Evolutionary conservation across 2,329 filamentous ascomycete species (phyloP).

Genomic region (Davidsoniella neocaledoniae): DNA sequence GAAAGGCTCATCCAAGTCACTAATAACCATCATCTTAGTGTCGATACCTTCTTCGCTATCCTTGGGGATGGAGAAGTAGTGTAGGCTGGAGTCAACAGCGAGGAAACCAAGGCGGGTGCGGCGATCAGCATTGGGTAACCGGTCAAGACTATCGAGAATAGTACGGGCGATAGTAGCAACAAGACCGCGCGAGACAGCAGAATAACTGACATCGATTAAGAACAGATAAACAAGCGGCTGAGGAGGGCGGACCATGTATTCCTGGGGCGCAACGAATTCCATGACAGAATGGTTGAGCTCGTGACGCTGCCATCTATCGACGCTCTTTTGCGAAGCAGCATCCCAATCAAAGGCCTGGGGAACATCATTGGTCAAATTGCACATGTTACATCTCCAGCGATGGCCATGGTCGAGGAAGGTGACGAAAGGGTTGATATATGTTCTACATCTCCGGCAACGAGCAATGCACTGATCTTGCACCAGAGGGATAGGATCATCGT

Average conservation of each 20-base stretch:
- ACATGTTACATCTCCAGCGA: constrained; percentile 99
- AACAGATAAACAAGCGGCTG: constrained; percentile 93
- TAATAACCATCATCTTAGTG: constrained; percentile 82
- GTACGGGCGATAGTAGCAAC: constrained; percentile 84
- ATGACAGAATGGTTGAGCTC: constrained; percentile 95
- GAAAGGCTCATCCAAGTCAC: constrained; percentile 91
- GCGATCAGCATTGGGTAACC: constrained; percentile 95
- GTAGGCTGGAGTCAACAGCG: constrained; percentile 81
- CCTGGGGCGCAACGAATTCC: constrained; percentile 93
- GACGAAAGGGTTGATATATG: constrained; percentile 96
- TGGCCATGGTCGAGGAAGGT: constrained; percentile 94
- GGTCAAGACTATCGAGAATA: constrained; percentile 83
- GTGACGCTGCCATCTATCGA: constrained; percentile 79
- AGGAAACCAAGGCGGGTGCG: constrained; percentile 88
- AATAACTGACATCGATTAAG: constrained; percentile 85
- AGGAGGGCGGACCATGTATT: constrained; percentile 97
- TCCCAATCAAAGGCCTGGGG: constrained; percentile 99
- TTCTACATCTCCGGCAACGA: constrained; percentile 83
- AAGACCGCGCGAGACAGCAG: constrained; percentile 75
- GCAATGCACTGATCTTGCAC: constrained; percentile 96
- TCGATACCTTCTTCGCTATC: constrained; percentile 74
- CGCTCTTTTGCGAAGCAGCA: constrained; percentile 71
- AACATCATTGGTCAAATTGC: constrained; percentile 94
- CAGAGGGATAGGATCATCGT: constrained; percentile 78
- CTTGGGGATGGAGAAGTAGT: constrained; percentile 90